Evolutionary conservation across 495 filamentous ascomycete genomes (phyloP).

Genomic region (Staphylotrichum tortipilum): DNA sequence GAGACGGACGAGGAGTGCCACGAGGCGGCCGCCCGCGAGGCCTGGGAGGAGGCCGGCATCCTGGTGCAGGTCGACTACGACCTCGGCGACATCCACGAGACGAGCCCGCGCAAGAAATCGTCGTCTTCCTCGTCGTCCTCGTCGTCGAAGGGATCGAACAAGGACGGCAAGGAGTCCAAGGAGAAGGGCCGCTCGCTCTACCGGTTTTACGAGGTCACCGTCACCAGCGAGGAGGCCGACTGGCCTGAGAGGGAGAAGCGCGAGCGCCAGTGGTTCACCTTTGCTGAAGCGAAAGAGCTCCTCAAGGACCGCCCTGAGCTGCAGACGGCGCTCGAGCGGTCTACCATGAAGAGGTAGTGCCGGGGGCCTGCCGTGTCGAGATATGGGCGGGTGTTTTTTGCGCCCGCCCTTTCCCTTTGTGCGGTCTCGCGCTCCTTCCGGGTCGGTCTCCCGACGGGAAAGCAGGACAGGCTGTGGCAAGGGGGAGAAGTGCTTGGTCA

Average conservation of each 20-base stretch:
- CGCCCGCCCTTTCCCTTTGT: background rate
- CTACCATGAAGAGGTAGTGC: slow-evolving; percentile 52
- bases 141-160: slow-evolving; percentile 2
- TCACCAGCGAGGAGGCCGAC: slow-evolving; percentile 68
- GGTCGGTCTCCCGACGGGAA: background rate
- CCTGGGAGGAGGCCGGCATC: slow-evolving; percentile 97
- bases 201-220: slow-evolving; percentile 80
- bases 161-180: slow-evolving; percentile 21
- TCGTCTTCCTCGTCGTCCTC: background rate
- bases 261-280: slow-evolving; percentile 80
- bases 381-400: background rate
- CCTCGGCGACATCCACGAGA: slow-evolving; percentile 77
- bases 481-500: background rate
- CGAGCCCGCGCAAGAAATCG: slow-evolving; percentile 52
- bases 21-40: slow-evolving; percentile 61
- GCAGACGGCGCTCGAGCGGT: slow-evolving; percentile 73
- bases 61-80: slow-evolving; percentile 69
- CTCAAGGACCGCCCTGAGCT: slow-evolving; percentile 78
- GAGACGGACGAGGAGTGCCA: slow-evolving; percentile 75
- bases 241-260: slow-evolving; percentile 96
- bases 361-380: slow-evolving; percentile 13
- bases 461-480: background rate
- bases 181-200: slow-evolving; percentile 69
- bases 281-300: slow-evolving; percentile 65
- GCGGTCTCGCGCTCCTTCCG: background rate